Base-by-base conservation (phyloP, 140 eudicot genomes). In the Flaveria floridana region DNA sequence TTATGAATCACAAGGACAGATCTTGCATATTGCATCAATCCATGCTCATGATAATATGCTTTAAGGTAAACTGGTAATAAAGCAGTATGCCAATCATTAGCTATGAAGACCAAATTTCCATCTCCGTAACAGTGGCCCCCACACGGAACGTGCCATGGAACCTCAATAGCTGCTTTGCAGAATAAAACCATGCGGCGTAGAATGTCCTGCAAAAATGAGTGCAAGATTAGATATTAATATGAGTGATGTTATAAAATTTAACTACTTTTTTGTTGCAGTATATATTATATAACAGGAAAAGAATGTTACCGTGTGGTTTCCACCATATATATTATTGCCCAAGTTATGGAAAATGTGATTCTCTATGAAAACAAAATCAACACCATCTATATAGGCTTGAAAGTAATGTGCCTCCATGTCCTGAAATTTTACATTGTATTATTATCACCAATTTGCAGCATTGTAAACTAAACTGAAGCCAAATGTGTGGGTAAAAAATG, bases 51-150 rank as follows among this genome's bases (percentile, higher is more conserved):
- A 78, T 95, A 95, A 82, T 95, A 91, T 63, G 99, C 97, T 72
- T 95, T 95, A 11, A 95, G 91, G 78, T 95, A 95, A 58, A 95
- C 99, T 2, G 99, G 97, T 70, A 95, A 76, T 51, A 95, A 76
- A 15, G 99, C 99, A 65, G 99, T 95, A 78, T 95, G 99, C 97
- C 99, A 95, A 79, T 95, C 99, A 76, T 95, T 95, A 69, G 99
- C 99, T 66, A 95, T 85, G 79, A 95, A 95, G 59, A 84, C 99
- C 77, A 95, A 84, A 82, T 95, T 95, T 78, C 97, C 99, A 77
- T 95, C 99, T 59, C 99, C 97, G 68, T 91, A 95, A 84, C 99
- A 89, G 71, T 69, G 57, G 50, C 97, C 99, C 48, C 99, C 99
- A 82, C 99, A 91, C 21, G 99, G 97, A 25, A 95, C 96, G 61